Evolutionary conservation across 306 rosid genomes (phyloP).

Genomic region (Inga leiocalycina): DNA sequence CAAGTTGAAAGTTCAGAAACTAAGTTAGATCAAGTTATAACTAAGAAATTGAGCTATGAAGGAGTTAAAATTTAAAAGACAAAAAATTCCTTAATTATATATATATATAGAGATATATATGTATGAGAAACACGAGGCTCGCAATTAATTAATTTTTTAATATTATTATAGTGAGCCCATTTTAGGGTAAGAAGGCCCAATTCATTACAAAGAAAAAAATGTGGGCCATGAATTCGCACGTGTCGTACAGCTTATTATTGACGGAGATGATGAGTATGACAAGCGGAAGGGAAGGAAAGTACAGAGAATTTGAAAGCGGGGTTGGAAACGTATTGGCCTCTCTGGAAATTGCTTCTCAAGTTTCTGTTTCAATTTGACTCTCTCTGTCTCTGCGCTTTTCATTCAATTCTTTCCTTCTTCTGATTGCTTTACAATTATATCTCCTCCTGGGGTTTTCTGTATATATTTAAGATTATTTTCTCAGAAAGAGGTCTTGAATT

Average conservation of each 20-base stretch:
- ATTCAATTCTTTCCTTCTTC: not conserved
- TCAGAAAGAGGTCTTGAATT: not conserved
- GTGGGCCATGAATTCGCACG: not conserved
- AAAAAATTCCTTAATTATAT: no score
- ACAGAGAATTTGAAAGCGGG: not conserved
- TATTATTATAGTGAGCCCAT: no score
- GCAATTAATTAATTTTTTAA: no score
- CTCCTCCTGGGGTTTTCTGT: not conserved
- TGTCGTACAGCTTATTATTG: not conserved
- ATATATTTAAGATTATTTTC: not conserved
- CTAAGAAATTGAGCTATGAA: no score
- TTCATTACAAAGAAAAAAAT: not conserved
- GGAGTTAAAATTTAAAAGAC: no score
- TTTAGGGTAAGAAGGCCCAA: not conserved
- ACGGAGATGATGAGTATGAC: not conserved
- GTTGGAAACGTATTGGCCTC: conserved; percentile 16
- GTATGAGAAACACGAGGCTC: no score
- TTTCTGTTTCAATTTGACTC: conserved; percentile 10
- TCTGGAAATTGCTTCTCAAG: conserved; percentile 29
- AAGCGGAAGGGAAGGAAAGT: not conserved
- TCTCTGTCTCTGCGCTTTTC: not conserved
- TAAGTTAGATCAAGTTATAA: no score
- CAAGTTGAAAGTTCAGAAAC: no score
- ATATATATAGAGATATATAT: no score
- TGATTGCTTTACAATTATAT: not conserved